These are phyloP conservation scores for Batkoa obscura DNA, from an alignment of 371 early-diverging fungal species.

Conservation along the genomic window DNA sequence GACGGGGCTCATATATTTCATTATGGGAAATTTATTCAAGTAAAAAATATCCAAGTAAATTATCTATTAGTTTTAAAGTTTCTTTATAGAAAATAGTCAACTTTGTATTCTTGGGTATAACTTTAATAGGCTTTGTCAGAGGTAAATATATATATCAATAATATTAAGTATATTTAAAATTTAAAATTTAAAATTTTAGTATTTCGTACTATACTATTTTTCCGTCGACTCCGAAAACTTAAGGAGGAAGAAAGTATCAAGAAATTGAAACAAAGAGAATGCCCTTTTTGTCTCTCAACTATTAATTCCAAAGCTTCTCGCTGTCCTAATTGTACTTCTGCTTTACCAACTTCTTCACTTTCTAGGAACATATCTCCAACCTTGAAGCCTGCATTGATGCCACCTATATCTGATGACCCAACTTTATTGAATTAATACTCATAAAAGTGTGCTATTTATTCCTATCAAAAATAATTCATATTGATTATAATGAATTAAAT, in stretches of 20 bases:
- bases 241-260: not conserved
- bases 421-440: too few relatives aligned
- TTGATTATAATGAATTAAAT: too few relatives aligned
- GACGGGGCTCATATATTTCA: not conserved
- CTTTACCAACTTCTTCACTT: too few relatives aligned
- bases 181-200: not conserved
- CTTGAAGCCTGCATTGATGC: too few relatives aligned
- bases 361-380: too few relatives aligned
- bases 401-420: too few relatives aligned
- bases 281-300: not conserved
- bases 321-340: not conserved
- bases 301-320: not conserved
- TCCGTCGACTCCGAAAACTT: not conserved
- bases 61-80: not conserved
- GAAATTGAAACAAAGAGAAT: not conserved
- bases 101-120: not conserved
- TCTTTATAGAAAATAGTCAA: not conserved
- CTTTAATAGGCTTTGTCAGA: not conserved
- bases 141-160: not conserved
- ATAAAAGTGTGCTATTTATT: too few relatives aligned
- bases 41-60: not conserved
- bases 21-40: slow-evolving; percentile 2
- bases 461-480: too few relatives aligned
- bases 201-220: not conserved
- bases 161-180: not conserved